phyloP scores from a whole-genome alignment of 371 early-diverging fungal species.

The Syncephalastrum sp. region DNA sequence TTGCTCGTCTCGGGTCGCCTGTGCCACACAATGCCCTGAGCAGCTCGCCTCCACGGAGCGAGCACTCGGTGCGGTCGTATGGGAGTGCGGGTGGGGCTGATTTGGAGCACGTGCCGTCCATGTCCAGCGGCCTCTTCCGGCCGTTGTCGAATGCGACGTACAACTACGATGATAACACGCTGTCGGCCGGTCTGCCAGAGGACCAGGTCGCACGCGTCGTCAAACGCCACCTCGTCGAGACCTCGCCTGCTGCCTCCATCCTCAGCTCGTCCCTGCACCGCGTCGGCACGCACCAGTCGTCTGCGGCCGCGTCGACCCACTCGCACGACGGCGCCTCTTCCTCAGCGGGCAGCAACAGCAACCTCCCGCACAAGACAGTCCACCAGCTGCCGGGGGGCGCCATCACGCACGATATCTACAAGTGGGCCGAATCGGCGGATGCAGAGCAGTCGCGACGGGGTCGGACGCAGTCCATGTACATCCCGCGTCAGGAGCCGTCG shows the following conservation, averaged over 20 bases:
- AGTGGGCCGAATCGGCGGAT: conserved; percentile 48
- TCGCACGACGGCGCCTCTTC: conserved; percentile 4
- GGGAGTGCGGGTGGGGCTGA: conserved; percentile 24
- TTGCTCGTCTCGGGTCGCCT: conserved; percentile 39
- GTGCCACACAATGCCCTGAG: conserved; percentile 17
- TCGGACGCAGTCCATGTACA: conserved; percentile 40
- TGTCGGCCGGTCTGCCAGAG: conserved; percentile 54
- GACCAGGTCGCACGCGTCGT: conserved; percentile 69
- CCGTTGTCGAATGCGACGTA: conserved; percentile 35
- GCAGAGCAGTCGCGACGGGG: conserved; percentile 36
- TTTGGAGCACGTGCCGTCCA: conserved; percentile 30
- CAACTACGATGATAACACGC: conserved; percentile 39
- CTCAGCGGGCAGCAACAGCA: conserved; percentile 14
- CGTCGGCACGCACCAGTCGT: conserved; percentile 9
- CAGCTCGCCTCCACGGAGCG: conserved; percentile 24
- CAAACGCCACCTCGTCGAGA: conserved; percentile 63
- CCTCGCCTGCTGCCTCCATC: conserved; percentile 34
- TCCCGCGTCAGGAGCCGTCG: conserved; percentile 29
- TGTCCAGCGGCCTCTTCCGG: conserved; percentile 29
- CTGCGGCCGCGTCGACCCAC: not conserved
- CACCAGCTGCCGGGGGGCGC: conserved; percentile 54
- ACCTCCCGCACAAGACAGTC: conserved; percentile 18
- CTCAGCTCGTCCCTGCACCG: conserved; percentile 19
- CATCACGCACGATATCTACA: conserved; percentile 62
- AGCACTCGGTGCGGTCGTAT: conserved; percentile 30